Percentiles rank a stretch among this genome's conserved stretches.
Conservation (phyloP, 2,329 filamentous ascomycete species). For the Aphanocladium album region DNA sequence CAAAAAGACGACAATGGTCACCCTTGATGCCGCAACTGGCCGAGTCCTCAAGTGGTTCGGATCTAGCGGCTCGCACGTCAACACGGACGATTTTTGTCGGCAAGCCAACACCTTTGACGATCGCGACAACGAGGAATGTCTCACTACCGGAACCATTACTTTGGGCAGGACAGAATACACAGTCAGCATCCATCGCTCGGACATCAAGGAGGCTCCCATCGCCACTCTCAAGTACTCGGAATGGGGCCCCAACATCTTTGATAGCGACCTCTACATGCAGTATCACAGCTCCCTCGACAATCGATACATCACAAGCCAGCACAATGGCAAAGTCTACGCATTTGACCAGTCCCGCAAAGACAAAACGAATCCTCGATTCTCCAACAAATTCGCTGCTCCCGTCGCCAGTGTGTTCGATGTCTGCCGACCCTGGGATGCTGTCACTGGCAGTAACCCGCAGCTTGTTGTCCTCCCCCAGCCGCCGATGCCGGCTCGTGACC, state of each 20-base stretch:
- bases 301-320: conserved; percentile 81
- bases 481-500: conserved; percentile 52
- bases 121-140: conserved; percentile 69
- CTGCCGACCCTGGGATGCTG: conserved; percentile 64
- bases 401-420: conserved; percentile 89
- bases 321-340: conserved; percentile 78
- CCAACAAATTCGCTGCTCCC: conserved; percentile 65
- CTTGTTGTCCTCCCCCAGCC: conserved; percentile 86
- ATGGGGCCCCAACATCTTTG: conserved; percentile 89
- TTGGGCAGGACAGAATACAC: conserved; percentile 87
- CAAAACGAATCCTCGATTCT: conserved; percentile 55
- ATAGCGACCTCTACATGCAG: conserved; percentile 80
- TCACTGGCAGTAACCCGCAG: conserved; percentile 60
- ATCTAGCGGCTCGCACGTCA: conserved; percentile 61
- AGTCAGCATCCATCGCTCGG: conserved; percentile 72
- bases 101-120: conserved; percentile 62
- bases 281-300: conserved; percentile 77
- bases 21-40: conserved; percentile 81
- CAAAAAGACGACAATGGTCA: conserved; percentile 86
- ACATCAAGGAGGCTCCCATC: conserved; percentile 54
- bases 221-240: conserved; percentile 91
- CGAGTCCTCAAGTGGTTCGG: conserved; percentile 80
- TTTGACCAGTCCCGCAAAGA: conserved; percentile 60
- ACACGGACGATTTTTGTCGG: conserved; percentile 70
- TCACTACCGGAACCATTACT: conserved; percentile 72